Evolutionary conservation across 129 eudicot species (phyloP).

Genomic region (Flaveria bidentis): DNA sequence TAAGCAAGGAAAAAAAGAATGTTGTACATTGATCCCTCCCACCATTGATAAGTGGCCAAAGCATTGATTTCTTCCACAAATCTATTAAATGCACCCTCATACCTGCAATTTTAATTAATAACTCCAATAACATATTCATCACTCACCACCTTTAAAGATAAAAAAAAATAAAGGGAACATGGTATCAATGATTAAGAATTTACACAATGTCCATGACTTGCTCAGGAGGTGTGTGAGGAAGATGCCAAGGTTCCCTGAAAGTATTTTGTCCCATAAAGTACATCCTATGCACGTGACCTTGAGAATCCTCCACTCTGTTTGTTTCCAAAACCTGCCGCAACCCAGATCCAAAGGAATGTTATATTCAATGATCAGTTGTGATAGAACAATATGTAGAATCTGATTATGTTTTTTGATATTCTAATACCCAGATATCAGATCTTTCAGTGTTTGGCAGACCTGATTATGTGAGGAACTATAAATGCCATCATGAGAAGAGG

Average conservation of each 20-base stretch:
- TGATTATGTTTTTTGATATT: constrained; percentile 10
- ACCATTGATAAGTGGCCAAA: constrained; percentile 88
- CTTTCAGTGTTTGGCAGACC: not conserved
- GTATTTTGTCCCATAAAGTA: constrained; percentile 93
- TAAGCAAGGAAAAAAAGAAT: constrained; percentile 76
- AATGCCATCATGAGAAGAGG: not conserved
- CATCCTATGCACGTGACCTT: constrained; percentile 94
- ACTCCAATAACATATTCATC: constrained; percentile 1
- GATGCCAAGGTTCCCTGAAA: constrained; percentile 94
- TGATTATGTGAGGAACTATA: not conserved
- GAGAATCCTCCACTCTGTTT: constrained; percentile 92
- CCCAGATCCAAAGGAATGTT: constrained; percentile 6
- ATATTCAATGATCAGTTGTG: not conserved
- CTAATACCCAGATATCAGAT: not conserved
- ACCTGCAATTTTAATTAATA: constrained; percentile 53
- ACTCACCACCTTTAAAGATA: not conserved
- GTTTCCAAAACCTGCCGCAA: constrained; percentile 84
- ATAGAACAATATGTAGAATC: not conserved
- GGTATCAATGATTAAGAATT: constrained; percentile 27
- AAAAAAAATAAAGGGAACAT: constrained; percentile 15
- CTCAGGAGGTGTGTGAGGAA: constrained; percentile 93
- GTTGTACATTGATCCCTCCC: constrained; percentile 88
- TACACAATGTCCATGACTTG: constrained; percentile 87
- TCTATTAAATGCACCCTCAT: constrained; percentile 89
- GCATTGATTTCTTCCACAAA: constrained; percentile 91